Conservation (phyloP, 352 stramenopile species). For the Vaucheria bursata region DNA sequence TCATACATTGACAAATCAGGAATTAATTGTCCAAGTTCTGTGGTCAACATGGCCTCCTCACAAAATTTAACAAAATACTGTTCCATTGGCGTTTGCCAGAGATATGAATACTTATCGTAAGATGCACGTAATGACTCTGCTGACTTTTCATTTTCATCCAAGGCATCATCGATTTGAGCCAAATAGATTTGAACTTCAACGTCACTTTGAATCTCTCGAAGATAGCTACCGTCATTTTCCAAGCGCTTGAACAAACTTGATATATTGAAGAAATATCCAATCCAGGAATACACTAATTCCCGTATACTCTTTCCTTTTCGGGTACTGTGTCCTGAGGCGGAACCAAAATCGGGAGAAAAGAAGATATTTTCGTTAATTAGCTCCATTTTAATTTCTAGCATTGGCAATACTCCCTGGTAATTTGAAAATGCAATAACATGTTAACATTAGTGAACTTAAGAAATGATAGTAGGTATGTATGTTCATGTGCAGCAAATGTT, state of each 20-base stretch:
- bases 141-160: conserved; percentile 82
- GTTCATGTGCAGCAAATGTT: too few species aligned
- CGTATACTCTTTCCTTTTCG: conserved; percentile 76
- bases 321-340: conserved; percentile 12
- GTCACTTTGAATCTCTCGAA: conserved; percentile 81
- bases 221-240: conserved; percentile 89
- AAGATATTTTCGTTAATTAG: conserved; percentile 62
- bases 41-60: conserved; percentile 58
- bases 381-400: conserved; percentile 93
- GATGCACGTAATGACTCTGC: conserved; percentile 79
- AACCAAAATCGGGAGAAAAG: conserved; percentile 71
- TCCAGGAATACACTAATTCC: conserved; percentile 87
- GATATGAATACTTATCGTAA: conserved; percentile 86
- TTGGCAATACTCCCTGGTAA: conserved; percentile 66
- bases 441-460: too few species aligned
- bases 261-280: conserved; percentile 83
- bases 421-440: too few species aligned
- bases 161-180: conserved; percentile 79
- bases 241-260: conserved; percentile 88
- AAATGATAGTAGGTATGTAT: too few species aligned
- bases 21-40: conserved; percentile 69
- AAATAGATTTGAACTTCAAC: conserved; percentile 85
- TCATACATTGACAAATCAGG: conserved; percentile 89
- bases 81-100: conserved; percentile 89
- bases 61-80: conserved; percentile 84